phyloP scores from a whole-genome alignment of 2,329 filamentous ascomycete genomes.

The Dactylellina drechsleri region DNA sequence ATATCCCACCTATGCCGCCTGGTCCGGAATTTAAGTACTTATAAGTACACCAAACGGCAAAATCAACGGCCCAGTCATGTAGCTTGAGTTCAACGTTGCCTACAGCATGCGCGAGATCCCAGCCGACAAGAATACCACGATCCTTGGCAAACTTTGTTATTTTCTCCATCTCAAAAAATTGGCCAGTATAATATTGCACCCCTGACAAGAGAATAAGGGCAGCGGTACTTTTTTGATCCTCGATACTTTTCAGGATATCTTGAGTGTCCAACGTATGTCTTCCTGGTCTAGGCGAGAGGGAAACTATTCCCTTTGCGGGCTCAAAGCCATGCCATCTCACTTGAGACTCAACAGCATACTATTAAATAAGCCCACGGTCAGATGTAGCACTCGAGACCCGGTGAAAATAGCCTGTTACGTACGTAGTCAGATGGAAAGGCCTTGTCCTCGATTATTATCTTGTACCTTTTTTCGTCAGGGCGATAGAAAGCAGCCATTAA shows the following conservation, averaged over 20 bases:
- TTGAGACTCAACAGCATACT: constrained; percentile 87
- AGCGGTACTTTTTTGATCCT: constrained; percentile 76
- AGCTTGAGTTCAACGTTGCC: constrained; percentile 82
- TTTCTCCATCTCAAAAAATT: constrained; percentile 81
- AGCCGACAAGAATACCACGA: constrained; percentile 78
- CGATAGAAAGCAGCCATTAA: constrained; percentile 86
- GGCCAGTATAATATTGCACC: constrained; percentile 91
- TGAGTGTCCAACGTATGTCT: constrained; percentile 74
- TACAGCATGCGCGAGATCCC: constrained; percentile 87
- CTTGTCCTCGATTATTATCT: constrained; percentile 88
- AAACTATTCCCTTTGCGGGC: constrained; percentile 75
- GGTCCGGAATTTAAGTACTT: constrained; percentile 92
- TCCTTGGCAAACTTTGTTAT: constrained; percentile 82
- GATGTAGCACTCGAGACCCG: too few species aligned
- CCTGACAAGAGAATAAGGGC: constrained; percentile 84
- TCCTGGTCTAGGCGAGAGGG: constrained; percentile 73
- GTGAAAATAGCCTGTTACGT: constrained; percentile 59
- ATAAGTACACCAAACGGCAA: constrained; percentile 90
- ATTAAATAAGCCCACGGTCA: constrained; percentile 17
- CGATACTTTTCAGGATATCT: constrained; percentile 77
- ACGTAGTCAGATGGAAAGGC: constrained; percentile 89
- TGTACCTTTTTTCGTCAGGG: constrained; percentile 71
- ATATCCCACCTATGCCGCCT: constrained; percentile 80
- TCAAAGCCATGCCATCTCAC: constrained; percentile 75
- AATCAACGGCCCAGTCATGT: constrained; percentile 91